Evolutionary conservation across 768 basidiomycete genomes (phyloP).

Genomic region (Russula vinacea): DNA sequence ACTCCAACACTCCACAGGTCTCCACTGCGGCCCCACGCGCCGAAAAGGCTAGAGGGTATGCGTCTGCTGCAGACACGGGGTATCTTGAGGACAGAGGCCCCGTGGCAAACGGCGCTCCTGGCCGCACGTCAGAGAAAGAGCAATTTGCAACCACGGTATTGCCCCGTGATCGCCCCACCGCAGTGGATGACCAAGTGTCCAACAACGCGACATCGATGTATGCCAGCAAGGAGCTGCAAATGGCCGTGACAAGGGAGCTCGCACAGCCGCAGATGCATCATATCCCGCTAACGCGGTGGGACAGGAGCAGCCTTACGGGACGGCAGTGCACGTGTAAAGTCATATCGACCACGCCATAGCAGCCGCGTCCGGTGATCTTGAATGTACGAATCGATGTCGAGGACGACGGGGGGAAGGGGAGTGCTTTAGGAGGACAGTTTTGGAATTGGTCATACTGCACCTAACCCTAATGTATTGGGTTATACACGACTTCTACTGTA

Average conservation of each 20-base stretch:
- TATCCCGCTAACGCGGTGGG: too few species aligned
- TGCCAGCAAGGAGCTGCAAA: neutral
- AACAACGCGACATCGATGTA: neutral
- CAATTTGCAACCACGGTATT: neutral
- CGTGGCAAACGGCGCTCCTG: too few species aligned
- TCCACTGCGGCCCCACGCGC: neutral
- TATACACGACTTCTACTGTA: too few species aligned
- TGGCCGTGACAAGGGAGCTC: neutral
- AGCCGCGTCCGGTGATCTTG: neutral
- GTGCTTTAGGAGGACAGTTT: too few species aligned
- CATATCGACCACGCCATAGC: neutral
- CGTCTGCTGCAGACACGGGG: too few species aligned
- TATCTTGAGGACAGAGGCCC: neutral
- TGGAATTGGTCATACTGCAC: neutral
- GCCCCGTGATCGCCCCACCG: neutral
- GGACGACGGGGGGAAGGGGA: neutral
- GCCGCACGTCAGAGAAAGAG: neutral
- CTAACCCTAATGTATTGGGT: too few species aligned
- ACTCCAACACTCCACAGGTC: neutral
- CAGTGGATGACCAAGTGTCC: neutral
- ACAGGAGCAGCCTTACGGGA: neutral
- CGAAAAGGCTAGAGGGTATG: neutral
- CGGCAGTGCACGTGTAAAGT: neutral
- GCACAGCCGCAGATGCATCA: neutral
- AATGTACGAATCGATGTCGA: neutral